A percentile compares a stretch with the other conserved stretches of the same genome.
phyloP scores from a whole-genome alignment of 2,329 filamentous ascomycete genomes.

The Cladosporium austrohemisphaericum region DNA sequence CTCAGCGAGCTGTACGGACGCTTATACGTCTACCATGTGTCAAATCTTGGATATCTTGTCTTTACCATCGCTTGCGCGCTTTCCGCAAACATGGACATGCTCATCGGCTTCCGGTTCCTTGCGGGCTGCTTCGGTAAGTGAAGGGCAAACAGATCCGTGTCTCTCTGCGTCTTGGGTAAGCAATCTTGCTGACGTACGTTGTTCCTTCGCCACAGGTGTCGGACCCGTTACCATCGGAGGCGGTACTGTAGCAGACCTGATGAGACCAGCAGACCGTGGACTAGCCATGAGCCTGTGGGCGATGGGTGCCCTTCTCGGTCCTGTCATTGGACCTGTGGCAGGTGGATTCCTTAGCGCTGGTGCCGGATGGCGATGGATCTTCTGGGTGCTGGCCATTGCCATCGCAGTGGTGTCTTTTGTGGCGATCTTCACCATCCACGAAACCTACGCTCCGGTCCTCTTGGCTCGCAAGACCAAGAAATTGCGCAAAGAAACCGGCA shows the following conservation, averaged over 20 bases:
- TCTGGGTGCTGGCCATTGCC: slow-evolving; percentile 37
- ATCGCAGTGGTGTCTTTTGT: slow-evolving; percentile 41
- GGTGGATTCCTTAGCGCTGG: slow-evolving; percentile 26
- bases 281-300: slow-evolving; percentile 26
- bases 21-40: slow-evolving; percentile 11
- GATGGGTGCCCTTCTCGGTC: slow-evolving; percentile 28
- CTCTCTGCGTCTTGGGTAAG: too few species aligned
- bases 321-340: slow-evolving; percentile 18
- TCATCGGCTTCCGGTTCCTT: slow-evolving; percentile 40
- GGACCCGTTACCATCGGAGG: slow-evolving; percentile 48
- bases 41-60: slow-evolving; percentile 20
- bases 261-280: slow-evolving; percentile 25
- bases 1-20: slow-evolving; percentile 41
- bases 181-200: too few species aligned
- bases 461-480: slow-evolving; percentile 47
- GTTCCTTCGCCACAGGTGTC: too few species aligned
- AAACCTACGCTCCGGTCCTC: slow-evolving; percentile 46
- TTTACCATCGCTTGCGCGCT: slow-evolving; percentile 38
- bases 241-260: slow-evolving; percentile 27
- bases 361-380: slow-evolving; percentile 30
- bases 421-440: slow-evolving; percentile 46
- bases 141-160: too few species aligned
- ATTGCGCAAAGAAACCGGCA: slow-evolving; percentile 44
- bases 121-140: slow-evolving; percentile 46
- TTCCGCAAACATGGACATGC: slow-evolving; percentile 35